Evolutionary conservation across 2,329 filamentous ascomycete species (phyloP), one percentile per base, ranked within the genome.

Genomic region (Byssochlamys sp.): DNA sequence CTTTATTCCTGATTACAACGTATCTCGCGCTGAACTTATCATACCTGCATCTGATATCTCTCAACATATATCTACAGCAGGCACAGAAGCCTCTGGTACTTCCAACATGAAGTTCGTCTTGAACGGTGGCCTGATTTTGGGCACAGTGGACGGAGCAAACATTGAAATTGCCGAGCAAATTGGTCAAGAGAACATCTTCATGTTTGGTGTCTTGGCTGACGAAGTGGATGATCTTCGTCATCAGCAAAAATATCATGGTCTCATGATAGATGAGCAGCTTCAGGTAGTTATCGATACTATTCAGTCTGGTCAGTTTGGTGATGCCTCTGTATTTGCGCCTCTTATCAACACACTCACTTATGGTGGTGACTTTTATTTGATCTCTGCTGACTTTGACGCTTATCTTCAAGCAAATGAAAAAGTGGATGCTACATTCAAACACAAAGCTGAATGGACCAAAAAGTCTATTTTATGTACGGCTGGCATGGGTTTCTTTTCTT

Each of bases 31-130:
- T 2, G 94, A 99, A 77, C 91, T 97, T 69, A 96, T 99, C 68
- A 84, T 84, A 62, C 94, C 94, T 11, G 94, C 94, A 10, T 96
- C 90, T 25, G 94, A 99, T 67, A 87, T 99, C 68, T 96, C 91
- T 75, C 94, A 99, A 78, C 94, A 99, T 73, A 99, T 99, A 69
- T 97, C 94, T 2, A 99, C 94, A 26, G 94, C 94, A 39, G 94
- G 94, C 54, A 99, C 94, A 1, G 94, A 99, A 66, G 85, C 83
- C 27, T 84, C 80, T 62, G 92, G 92, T 62, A 96, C 91, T 11
- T 95, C 90, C 69, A 99, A 99, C 84, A 99, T 99, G 94, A 99
- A 99, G 76, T 99, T 99, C 73, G 94, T 96, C 12, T 81, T 99
- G 68, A 99, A 97, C 68, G 94, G 94, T 62, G 94, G 94, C 62